These are phyloP conservation scores for Funneliformis caledonium DNA, from an alignment of 371 early-diverging fungal genomes.

Conservation along the genomic window DNA sequence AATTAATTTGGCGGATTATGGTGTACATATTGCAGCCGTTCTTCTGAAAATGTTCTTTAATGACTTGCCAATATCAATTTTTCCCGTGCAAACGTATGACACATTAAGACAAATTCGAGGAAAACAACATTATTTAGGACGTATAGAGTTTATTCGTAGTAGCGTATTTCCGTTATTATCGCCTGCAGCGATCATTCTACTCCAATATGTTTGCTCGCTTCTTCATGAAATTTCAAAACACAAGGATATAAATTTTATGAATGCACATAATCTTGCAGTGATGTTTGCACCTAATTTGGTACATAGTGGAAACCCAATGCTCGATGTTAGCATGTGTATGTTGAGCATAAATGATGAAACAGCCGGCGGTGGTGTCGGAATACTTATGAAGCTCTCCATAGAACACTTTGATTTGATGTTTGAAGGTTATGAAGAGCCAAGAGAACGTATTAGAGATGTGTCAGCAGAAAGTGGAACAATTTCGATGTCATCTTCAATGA, in stretches of 20 bases:
- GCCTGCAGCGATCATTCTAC: slow-evolving; percentile 50
- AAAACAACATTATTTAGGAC: slow-evolving; percentile 4
- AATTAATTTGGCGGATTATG: slow-evolving; percentile 66
- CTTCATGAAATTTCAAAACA: slow-evolving; percentile 65
- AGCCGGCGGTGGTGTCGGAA: slow-evolving; percentile 35
- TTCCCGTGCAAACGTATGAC: slow-evolving; percentile 58
- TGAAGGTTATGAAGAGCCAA: slow-evolving; percentile 30
- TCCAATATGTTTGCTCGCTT: slow-evolving; percentile 68
- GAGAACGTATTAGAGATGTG: slow-evolving; percentile 29
- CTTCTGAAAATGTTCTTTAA: slow-evolving; percentile 85
- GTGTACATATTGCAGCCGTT: slow-evolving; percentile 81
- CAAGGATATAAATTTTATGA: slow-evolving; percentile 76
- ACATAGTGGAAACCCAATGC: slow-evolving; percentile 63
- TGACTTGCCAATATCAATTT: slow-evolving; percentile 80
- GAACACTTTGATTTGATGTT: slow-evolving; percentile 38
- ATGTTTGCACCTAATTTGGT: slow-evolving; percentile 90
- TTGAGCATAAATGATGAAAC: slow-evolving; percentile 37
- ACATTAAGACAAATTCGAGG: slow-evolving; percentile 47
- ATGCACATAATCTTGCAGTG: slow-evolving; percentile 78
- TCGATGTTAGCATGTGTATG: slow-evolving; percentile 53
- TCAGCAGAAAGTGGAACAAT: slow-evolving; percentile 2
- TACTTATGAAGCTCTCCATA: slow-evolving; percentile 27
- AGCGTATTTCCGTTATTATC: slow-evolving; percentile 55
- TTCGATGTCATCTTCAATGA: background rate
- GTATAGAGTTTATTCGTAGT: slow-evolving; percentile 49